Base-by-base conservation (phyloP, 345 rosid genomes). In the Cardamine occulta region DNA sequence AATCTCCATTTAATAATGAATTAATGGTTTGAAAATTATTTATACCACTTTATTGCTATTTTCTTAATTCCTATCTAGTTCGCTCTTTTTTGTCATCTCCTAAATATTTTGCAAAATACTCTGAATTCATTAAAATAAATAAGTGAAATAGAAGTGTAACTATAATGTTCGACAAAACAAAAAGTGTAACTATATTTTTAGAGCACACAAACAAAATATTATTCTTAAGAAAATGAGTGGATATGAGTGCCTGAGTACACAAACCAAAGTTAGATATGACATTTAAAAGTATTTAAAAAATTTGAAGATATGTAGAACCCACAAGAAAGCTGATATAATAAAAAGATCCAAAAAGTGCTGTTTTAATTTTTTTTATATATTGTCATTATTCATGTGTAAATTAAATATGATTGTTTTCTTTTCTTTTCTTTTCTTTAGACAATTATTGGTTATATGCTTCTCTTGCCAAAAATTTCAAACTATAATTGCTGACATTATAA, bases 401-500 rank as follows among this genome's bases (percentile, higher is more conserved):
- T 56, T 29, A 39, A 57, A 71, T 49, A 76, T 69, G 40, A 76
- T 63, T 61, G 9, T 45, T 42, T 70, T 45, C n/a, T 45, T 45
- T 9, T 9, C 19, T 44, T 37, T 18, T 23, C 0, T 28, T 18
- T 61, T 12, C 24, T 69, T 61, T 66, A 40, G 40, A 64, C 44
- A 64, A 77, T 70, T 45, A 77, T 77, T 77, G 63, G 75, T 10
- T 31, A 13, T 71, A 56, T 63, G 53, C 48, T 40, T 57, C 35
- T 40, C 18, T 29, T 78, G 77, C 56, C 77, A 72, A 59, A 58
- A 37, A 26, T 64, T 77, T 64, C 81, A 72, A 72, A 66, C 68
- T 78, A 59, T 72, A 72, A 77, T 71, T 77, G 67, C 80, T 26
- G 54, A 77, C 67, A 71, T 71, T 71, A 71, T 71, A 77, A 37